phyloP scores from a whole-genome alignment of 345 rosid species.

The Excoecaria cochinchinensis region DNA sequence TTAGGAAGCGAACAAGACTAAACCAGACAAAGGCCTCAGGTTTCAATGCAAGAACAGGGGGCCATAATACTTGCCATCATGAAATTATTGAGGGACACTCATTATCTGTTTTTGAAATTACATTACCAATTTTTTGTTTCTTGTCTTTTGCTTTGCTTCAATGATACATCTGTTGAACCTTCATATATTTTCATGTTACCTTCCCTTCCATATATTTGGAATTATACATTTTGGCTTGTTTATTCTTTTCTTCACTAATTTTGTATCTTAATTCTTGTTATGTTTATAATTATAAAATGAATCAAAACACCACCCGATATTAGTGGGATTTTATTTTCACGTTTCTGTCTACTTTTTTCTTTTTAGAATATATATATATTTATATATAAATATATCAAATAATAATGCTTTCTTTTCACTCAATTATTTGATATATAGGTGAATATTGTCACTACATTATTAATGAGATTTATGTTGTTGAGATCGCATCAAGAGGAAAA shows the following conservation, averaged over 20 bases:
- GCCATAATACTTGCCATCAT: constrained; percentile 19
- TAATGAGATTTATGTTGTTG: no score
- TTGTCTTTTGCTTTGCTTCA: constrained; percentile 6
- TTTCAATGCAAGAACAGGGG: constrained; percentile 34
- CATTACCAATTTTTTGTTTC: constrained; percentile 19
- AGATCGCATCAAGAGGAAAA: no score
- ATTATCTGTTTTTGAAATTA: constrained; percentile 11
- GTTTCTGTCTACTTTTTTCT: background rate
- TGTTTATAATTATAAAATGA: background rate
- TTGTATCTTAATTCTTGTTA: background rate
- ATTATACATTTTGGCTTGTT: background rate
- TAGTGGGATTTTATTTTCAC: background rate
- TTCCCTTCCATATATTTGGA: background rate
- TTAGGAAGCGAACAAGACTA: constrained; percentile 34
- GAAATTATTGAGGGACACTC: constrained; percentile 26
- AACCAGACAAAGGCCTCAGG: constrained; percentile 41
- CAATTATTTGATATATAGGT: background rate
- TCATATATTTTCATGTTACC: background rate
- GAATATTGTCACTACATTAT: background rate
- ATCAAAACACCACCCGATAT: background rate
- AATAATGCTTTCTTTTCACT: no score
- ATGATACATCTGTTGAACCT: background rate
- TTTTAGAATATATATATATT: no score
- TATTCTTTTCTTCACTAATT: background rate
- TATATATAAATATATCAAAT: no score